These are phyloP conservation scores for Tremella mesenterica DNA, from an alignment of 768 basidiomycete species.

Conservation along the genomic window DNA sequence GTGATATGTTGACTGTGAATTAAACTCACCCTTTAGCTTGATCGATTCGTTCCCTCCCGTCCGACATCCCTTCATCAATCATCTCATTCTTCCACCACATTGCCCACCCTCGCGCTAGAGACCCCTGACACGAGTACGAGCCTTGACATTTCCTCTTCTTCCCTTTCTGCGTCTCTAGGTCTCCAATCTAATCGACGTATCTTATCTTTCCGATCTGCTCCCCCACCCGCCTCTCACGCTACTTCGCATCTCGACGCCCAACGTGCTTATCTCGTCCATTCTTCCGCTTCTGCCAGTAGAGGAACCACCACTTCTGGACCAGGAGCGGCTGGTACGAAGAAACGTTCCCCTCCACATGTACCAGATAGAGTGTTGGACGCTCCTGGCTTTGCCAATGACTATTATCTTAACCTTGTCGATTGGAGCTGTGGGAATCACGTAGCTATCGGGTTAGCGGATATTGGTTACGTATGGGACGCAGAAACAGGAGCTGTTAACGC, in stretches of 20 bases:
- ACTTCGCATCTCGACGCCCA: constrained; percentile 31
- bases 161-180: constrained; percentile 28
- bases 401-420: constrained; percentile 85
- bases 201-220: constrained; percentile 33
- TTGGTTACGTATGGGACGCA: constrained; percentile 89
- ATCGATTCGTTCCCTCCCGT: constrained; percentile 38
- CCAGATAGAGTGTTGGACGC: constrained; percentile 94
- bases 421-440: constrained; percentile 83
- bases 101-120: constrained; percentile 30
- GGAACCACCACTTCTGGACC: constrained; percentile 34
- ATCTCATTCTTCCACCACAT: constrained; percentile 26
- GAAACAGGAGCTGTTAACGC: constrained; percentile 76
- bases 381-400: constrained; percentile 75
- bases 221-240: constrained; percentile 23
- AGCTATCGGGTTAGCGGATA: constrained; percentile 77
- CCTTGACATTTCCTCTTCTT: constrained; percentile 20
- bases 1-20: no score
- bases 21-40: no score
- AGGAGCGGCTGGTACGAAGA: constrained; percentile 60
- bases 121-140: constrained; percentile 17
- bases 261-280: constrained; percentile 28
- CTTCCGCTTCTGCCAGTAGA: constrained; percentile 20
- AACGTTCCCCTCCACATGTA: constrained; percentile 71
- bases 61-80: constrained; percentile 25
- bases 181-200: constrained; percentile 25